phyloP scores from a whole-genome alignment of 2,329 filamentous ascomycete species.

The Cladosporium sphaerospermum region DNA sequence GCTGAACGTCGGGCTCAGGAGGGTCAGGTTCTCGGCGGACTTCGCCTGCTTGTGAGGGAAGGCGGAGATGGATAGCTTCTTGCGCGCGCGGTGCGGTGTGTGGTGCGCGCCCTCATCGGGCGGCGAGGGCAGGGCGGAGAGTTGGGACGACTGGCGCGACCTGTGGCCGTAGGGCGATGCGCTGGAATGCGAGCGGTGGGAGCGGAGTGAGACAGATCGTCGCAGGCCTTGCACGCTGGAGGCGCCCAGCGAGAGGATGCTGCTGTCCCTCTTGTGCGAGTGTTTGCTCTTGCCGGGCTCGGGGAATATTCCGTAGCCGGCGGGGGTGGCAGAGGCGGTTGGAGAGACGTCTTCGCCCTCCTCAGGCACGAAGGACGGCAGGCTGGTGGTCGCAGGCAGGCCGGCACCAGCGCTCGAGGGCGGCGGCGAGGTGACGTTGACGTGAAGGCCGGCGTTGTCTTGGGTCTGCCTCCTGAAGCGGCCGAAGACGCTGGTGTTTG shows the following conservation, averaged over 20 bases:
- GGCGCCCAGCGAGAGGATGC: conserved; percentile 21
- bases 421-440: not conserved
- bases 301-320: conserved; percentile 6
- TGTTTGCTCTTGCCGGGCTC: conserved; percentile 1
- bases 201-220: conserved; percentile 36
- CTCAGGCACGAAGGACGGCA: not conserved
- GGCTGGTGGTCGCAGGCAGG: conserved; percentile 4
- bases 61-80: conserved; percentile 12
- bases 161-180: conserved; percentile 19
- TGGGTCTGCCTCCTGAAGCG: conserved; percentile 11
- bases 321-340: not conserved
- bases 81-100: conserved; percentile 26
- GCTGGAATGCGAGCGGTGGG: conserved; percentile 25
- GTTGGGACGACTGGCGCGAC: conserved; percentile 26
- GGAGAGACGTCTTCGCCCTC: not conserved
- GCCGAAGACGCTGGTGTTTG: conserved; percentile 10
- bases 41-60: conserved; percentile 8
- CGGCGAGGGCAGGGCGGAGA: conserved; percentile 27
- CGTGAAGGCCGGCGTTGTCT: not conserved
- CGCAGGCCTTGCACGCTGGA: conserved; percentile 32
- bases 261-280: conserved; percentile 21
- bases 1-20: conserved; percentile 5
- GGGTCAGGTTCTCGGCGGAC: conserved; percentile 11
- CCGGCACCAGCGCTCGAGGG: not conserved
- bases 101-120: conserved; percentile 24